Conservation (phyloP, 208 protist genomes). For the Phytomonas sp. region DNA sequence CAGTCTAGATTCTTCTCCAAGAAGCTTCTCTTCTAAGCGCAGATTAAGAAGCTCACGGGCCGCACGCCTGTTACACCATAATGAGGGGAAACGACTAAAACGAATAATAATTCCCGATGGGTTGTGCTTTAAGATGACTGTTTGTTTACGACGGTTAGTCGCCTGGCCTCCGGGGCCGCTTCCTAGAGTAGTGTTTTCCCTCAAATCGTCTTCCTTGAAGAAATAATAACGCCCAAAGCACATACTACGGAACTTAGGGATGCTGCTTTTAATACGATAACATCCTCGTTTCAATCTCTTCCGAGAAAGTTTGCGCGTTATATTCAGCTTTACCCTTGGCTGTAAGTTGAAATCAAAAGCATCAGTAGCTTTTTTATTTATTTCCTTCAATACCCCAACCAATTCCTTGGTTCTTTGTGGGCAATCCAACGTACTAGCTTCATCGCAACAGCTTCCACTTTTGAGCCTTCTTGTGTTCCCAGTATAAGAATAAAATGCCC, state of each 20-base stretch:
- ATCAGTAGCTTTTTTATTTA: slow-evolving; percentile 20
- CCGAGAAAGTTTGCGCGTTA: neutral
- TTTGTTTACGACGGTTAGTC: slow-evolving; percentile 83
- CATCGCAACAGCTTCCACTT: slow-evolving; percentile 10
- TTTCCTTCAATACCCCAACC: slow-evolving; percentile 36
- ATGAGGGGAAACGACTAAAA: slow-evolving; percentile 79
- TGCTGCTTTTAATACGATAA: slow-evolving; percentile 11
- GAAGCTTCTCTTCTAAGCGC: slow-evolving; percentile 59
- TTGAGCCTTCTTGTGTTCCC: neutral
- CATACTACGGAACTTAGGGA: slow-evolving; percentile 48
- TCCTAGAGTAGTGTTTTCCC: slow-evolving; percentile 69
- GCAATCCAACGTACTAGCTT: slow-evolving; percentile 49
- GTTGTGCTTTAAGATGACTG: slow-evolving; percentile 57
- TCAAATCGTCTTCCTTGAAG: slow-evolving; percentile 73
- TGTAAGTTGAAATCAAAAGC: slow-evolving; percentile 36
- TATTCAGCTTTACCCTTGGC: slow-evolving; percentile 15
- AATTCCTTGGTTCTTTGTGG: slow-evolving; percentile 35
- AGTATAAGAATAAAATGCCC: neutral
- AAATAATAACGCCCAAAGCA: slow-evolving; percentile 64
- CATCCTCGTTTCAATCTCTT: slow-evolving; percentile 17
- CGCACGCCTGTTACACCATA: slow-evolving; percentile 74
- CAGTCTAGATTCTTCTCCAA: slow-evolving; percentile 42
- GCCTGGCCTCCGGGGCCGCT: slow-evolving; percentile 80
- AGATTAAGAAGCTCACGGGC: slow-evolving; percentile 70
- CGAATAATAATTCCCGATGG: slow-evolving; percentile 67